These are phyloP conservation scores for Gossypium australe DNA, from an alignment of 345 rosid species.

Conservation along the genomic window DNA sequence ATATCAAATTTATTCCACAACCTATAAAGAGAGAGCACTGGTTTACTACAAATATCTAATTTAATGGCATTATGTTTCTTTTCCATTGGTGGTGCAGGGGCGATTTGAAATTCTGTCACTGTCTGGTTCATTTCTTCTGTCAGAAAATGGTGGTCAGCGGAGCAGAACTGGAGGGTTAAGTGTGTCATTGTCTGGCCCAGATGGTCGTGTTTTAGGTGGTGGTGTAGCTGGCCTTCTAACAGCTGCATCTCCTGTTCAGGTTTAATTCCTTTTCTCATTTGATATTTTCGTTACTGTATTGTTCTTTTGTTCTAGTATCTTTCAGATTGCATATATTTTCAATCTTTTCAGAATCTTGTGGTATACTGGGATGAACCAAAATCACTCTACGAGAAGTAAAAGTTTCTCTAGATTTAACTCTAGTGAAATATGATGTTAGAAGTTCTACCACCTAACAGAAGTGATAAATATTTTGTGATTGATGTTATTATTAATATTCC, in stretches of 20 bases:
- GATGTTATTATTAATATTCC: not conserved
- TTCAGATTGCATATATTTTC: not conserved
- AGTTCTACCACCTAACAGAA: not conserved
- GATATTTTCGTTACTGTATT: not conserved
- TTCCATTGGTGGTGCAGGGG: slow-evolving; percentile 52
- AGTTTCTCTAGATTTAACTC: not conserved
- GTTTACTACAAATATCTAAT: not conserved
- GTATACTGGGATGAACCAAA: not conserved
- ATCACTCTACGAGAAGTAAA: not conserved
- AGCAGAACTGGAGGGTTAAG: slow-evolving; percentile 76
- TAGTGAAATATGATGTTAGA: not conserved
- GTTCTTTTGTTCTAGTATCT: not conserved
- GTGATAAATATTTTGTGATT: not conserved
- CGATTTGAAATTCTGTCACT: slow-evolving; percentile 80
- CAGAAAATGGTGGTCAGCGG: slow-evolving; percentile 64
- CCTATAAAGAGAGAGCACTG: not conserved
- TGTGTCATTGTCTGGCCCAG: slow-evolving; percentile 75
- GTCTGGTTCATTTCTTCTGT: slow-evolving; percentile 72
- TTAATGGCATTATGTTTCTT: not conserved
- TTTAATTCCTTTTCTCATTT: slow-evolving; percentile 13
- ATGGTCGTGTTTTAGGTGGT: slow-evolving; percentile 90
- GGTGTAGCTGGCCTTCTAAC: slow-evolving; percentile 74
- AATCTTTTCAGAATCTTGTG: not conserved
- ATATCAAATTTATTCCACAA: not conserved
- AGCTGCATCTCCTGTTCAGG: slow-evolving; percentile 97